These are phyloP conservation scores for Sarocladiaceae sp. DNA, from an alignment of 2,329 filamentous ascomycete genomes.

Conservation along the genomic window DNA sequence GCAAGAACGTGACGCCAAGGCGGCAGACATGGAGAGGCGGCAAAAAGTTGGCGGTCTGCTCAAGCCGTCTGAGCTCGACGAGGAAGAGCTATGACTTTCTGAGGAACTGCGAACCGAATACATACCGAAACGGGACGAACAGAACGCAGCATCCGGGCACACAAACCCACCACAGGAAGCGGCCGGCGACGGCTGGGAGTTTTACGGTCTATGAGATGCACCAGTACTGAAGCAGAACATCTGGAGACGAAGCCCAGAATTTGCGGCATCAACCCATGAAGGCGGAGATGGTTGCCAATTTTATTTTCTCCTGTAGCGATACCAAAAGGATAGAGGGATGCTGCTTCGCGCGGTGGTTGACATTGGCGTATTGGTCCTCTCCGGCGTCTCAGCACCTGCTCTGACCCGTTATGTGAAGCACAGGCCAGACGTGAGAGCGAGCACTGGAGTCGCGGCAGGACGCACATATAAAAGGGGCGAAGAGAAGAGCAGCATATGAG, in stretches of 20 bases:
- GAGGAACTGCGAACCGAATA: constrained; percentile 63
- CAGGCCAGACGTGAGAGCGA: too few relatives aligned
- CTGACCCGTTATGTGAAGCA: background rate
- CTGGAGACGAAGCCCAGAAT: too few relatives aligned
- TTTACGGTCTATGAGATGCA: constrained; percentile 56
- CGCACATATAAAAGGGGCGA: background rate
- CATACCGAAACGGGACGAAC: constrained; percentile 31
- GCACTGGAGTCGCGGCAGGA: background rate
- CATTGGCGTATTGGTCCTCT: background rate
- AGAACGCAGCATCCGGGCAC: constrained; percentile 17
- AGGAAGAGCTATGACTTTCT: constrained; percentile 84
- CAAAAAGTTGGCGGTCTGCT: constrained; percentile 94
- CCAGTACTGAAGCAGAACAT: too few relatives aligned
- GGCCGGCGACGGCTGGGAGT: constrained; percentile 56
- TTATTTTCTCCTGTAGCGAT: constrained; percentile 12
- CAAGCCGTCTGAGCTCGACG: constrained; percentile 95
- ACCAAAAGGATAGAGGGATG: constrained; percentile 10
- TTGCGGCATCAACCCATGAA: too few relatives aligned
- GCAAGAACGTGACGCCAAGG: constrained; percentile 78
- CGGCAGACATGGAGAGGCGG: constrained; percentile 83
- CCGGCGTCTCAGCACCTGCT: background rate
- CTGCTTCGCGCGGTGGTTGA: background rate
- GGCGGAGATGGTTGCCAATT: background rate
- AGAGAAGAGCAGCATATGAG: background rate
- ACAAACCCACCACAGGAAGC: constrained; percentile 13